Base-by-base conservation (phyloP, 139 green algal species). In the Chlorella sp. region DNA sequence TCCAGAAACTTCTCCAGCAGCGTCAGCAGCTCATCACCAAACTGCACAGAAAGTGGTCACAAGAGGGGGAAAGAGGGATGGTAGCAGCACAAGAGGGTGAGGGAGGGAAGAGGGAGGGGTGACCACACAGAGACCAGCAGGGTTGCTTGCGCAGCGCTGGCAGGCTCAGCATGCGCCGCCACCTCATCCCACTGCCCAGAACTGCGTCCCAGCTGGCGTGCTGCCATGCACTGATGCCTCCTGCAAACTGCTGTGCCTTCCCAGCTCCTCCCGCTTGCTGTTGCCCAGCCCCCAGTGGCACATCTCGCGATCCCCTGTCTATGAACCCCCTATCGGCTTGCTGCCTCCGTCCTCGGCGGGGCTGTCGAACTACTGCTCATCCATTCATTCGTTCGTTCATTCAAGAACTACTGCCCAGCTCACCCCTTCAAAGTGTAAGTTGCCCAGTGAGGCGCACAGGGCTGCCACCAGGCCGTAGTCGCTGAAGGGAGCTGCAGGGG, bases 1-100 rank as follows among this genome's bases (percentile, higher is more conserved):
- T 88, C 84, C 84, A 88, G 16, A 34, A 88, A 88, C 84, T 81
- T 88, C 28, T 88, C 84, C 12, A 88, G 84, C 84, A 88, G 84
- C 39, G 84, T 88, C 26, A 88, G 84, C 66, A 88, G 68, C 26
- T 39, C 28, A 39, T 66, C 68, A 0, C 84, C 84, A 69, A 88
- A 88, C 84, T 88, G 84, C 57, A 86, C 22, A 16, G 28, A 12
- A n/a, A 34, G 14, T 18, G 60, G 60, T 26, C 15, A 68, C 18
- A 68, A 14, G 64, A 14, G 22, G 64, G 64, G 14, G 78, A 34
- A 64, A 37, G 26, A n/a, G 11, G 42, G 26, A 40, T 36, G 22
- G 30, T 18, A n/a, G 32, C 37, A 0, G 73, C 73, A 79, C 28
- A 28, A 37, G 7, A 64, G 36, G 78, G 78, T 34, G 40, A 66